Conservation (phyloP, 352 stramenopile species). For the Pilasporangium apinafurcum region DNA sequence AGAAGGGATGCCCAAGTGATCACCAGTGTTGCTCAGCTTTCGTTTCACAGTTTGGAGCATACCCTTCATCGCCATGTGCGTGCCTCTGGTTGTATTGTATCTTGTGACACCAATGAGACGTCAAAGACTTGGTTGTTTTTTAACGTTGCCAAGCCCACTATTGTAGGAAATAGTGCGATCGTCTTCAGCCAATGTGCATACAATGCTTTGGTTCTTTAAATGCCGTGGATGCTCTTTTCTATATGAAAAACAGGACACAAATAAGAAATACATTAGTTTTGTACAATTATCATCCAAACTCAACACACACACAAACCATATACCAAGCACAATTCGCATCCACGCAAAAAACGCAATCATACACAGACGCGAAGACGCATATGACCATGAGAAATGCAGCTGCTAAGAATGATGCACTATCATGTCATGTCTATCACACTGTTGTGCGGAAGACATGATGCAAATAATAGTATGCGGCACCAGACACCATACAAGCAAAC, state of each 20-base stretch:
- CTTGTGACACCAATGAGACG: not conserved
- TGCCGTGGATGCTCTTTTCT: not conserved
- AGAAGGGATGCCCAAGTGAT: constrained; percentile 45
- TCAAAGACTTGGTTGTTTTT: constrained; percentile 1
- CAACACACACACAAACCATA: not conserved
- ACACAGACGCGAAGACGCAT: not conserved
- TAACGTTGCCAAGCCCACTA: constrained; percentile 5
- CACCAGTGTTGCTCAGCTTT: constrained; percentile 82
- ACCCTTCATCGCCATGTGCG: constrained; percentile 68
- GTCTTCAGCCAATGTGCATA: no score
- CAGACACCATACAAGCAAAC: not conserved
- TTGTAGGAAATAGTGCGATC: not conserved
- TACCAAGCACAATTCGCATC: not conserved
- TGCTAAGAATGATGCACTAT: no score
- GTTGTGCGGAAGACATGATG: constrained; percentile 3
- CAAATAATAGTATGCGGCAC: not conserved
- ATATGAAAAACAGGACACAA: not conserved
- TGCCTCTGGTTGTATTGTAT: not conserved
- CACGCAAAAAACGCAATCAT: not conserved
- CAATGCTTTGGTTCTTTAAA: no score
- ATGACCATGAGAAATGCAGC: no score
- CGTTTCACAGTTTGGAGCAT: constrained; percentile 88
- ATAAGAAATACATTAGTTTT: no score
- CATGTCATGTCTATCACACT: not conserved
- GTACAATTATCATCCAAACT: no score